Evolutionary conservation across 2,329 filamentous ascomycete genomes (phyloP).

Genomic region (Rhinocladiella mackenziei): DNA sequence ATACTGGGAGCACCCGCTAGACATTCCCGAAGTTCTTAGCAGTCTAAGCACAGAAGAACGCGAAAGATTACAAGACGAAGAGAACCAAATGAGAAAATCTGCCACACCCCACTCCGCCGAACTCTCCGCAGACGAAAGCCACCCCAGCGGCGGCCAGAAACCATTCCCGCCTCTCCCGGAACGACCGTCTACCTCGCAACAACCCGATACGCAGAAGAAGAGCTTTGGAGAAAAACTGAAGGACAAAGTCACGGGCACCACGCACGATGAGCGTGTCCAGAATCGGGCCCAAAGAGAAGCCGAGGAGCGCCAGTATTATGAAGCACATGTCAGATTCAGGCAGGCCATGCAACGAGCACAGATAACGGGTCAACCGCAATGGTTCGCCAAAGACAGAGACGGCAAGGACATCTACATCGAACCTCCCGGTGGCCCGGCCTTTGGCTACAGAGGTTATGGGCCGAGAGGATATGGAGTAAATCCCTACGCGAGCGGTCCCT

Average conservation of each 20-base stretch:
- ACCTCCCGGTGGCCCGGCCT: slow-evolving; percentile 42
- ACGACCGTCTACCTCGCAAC: slow-evolving; percentile 12
- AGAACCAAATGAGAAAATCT: slow-evolving; percentile 32
- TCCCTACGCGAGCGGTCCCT: slow-evolving; percentile 45
- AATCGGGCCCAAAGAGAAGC: slow-evolving; percentile 46
- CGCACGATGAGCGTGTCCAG: slow-evolving; percentile 52
- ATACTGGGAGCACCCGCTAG: slow-evolving; percentile 61
- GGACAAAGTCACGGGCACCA: slow-evolving; percentile 55
- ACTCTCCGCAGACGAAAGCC: slow-evolving; percentile 28
- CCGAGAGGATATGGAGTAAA: slow-evolving; percentile 38
- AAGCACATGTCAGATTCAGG: slow-evolving; percentile 49
- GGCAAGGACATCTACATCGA: slow-evolving; percentile 58
- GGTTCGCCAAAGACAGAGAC: slow-evolving; percentile 51
- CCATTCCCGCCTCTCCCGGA: slow-evolving; percentile 22
- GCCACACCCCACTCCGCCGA: slow-evolving; percentile 11
- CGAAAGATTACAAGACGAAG: slow-evolving; percentile 40
- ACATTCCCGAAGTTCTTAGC: slow-evolving; percentile 53
- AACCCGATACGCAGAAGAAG: slow-evolving; percentile 35
- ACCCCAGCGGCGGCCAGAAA: slow-evolving; percentile 32
- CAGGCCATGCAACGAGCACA: slow-evolving; percentile 50
- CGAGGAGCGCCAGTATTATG: slow-evolving; percentile 51
- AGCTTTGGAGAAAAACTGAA: slow-evolving; percentile 56
- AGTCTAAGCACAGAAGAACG: slow-evolving; percentile 49
- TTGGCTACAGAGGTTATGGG: slow-evolving; percentile 22
- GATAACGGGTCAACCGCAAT: slow-evolving; percentile 54